Evolutionary conservation across 163 green algal species (phyloP).

Genomic region (Coccomyxa subellipsoidea): DNA sequence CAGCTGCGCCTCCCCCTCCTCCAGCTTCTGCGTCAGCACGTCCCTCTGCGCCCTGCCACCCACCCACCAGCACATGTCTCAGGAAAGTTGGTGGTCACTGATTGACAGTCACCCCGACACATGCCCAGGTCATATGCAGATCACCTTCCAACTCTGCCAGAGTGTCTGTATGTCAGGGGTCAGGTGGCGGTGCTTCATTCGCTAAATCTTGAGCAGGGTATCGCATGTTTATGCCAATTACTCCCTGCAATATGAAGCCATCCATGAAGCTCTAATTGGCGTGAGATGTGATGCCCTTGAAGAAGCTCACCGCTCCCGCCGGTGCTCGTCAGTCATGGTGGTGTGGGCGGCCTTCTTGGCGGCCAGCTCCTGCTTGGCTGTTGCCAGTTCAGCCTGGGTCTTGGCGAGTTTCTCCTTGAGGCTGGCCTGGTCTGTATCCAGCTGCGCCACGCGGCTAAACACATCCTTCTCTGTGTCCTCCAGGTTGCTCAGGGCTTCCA

Average conservation of each 20-base stretch:
- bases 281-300: too few species aligned
- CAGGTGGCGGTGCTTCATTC: too few species aligned
- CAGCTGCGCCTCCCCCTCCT: constrained; percentile 66
- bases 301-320: not conserved
- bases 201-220: too few species aligned
- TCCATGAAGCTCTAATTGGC: too few species aligned
- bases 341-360: not conserved
- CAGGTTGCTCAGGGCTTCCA: constrained; percentile 38
- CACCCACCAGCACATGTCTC: not conserved
- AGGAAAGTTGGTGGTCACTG: too few species aligned
- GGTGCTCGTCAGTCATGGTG: not conserved
- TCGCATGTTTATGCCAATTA: too few species aligned
- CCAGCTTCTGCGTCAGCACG: constrained; percentile 53
- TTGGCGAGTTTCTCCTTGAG: constrained; percentile 35
- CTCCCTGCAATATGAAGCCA: too few species aligned
- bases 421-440: not conserved
- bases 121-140: too few species aligned
- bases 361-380: not conserved
- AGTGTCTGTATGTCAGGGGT: too few species aligned
- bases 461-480: constrained; percentile 39
- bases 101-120: too few species aligned
- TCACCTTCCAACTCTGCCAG: too few species aligned
- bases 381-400: not conserved
- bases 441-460: constrained; percentile 30
- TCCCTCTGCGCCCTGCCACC: constrained; percentile 50